Evolutionary conservation across 192 early-diverging fungal species (phyloP), one percentile per base, ranked within the genome.

Genomic region (Backusella sp.): DNA sequence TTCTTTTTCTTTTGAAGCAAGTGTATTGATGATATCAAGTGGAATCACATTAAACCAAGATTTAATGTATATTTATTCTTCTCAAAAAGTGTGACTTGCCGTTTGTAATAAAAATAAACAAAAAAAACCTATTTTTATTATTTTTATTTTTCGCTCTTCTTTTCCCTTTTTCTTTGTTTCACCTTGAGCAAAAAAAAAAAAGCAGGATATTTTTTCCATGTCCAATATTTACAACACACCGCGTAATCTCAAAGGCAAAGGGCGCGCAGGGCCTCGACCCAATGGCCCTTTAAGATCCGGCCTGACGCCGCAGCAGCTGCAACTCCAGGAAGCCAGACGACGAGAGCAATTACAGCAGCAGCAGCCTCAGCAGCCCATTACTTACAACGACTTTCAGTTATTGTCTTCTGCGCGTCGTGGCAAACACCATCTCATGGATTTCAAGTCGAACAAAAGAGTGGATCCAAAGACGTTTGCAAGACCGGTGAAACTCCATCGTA

Each of bases 381-480:
- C 79, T 14, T 87, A 80, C 53, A 83, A 79, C 7, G 92, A 93
- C 37, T 94, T 91, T 76, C 87, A 87, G 7, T 82, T 94, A 0
- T 84, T 92, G 66, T 90, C 91, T 6, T 80, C 88, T 41, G 79
- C 84, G 0, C 82, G 77, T 4, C 77, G 82, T 34, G 85, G 86
- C n/a, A 84, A 85, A 1, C 85, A 91, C 76, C 86, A 92, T 75
- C 83, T 94, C 19, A 90, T 94, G 88, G 88, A 90, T 5, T 88
- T 94, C 32, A 81, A 87, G n/a, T 76, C 85, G 8, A 66, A 80
- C 3, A 89, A 90, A 75, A 70, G 73, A 0, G 85, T 93, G 14
- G 84, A 89, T 65, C 71, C 89, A 11, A 77, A 74, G 2, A 73
- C 79, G 32, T 93, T 94, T 59, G 84, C 89, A 17, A 78, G 81